These are phyloP conservation scores for Luffa acutangula DNA, from an alignment of 306 rosid species.

Conservation along the genomic window DNA sequence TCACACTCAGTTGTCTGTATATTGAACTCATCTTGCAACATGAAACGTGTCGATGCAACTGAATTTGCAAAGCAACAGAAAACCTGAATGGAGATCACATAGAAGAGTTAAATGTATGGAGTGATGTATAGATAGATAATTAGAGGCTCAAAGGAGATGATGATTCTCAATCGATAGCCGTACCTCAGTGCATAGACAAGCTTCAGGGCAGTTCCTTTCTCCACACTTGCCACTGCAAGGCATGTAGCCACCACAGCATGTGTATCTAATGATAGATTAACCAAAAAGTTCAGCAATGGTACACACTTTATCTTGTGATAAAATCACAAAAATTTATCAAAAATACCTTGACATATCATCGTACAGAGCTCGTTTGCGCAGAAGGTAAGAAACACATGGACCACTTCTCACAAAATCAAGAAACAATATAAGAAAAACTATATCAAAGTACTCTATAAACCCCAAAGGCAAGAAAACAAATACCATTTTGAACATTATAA, in stretches of 20 bases:
- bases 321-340: not conserved
- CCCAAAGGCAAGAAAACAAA: not conserved
- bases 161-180: not conserved
- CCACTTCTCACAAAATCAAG: conserved; percentile 30
- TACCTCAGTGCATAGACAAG: conserved; percentile 58
- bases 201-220: conserved; percentile 43
- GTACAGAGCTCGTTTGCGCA: conserved; percentile 55
- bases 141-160: not conserved
- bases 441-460: not conserved
- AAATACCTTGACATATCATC: conserved; percentile 54
- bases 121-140: not conserved
- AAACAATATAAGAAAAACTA: not conserved
- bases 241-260: conserved; percentile 74
- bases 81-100: conserved; percentile 31
- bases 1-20: conserved; percentile 67
- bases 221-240: conserved; percentile 67
- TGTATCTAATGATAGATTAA: conserved; percentile 32
- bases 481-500: not conserved
- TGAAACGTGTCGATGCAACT: conserved; percentile 71
- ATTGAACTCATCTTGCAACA: conserved; percentile 78
- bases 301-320: not conserved
- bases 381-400: conserved; percentile 52
- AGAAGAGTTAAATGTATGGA: not conserved
- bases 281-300: not conserved
- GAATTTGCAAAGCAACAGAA: conserved; percentile 52